Conservation (phyloP, 441 rosid genomes). For the Breynia disticha region DNA sequence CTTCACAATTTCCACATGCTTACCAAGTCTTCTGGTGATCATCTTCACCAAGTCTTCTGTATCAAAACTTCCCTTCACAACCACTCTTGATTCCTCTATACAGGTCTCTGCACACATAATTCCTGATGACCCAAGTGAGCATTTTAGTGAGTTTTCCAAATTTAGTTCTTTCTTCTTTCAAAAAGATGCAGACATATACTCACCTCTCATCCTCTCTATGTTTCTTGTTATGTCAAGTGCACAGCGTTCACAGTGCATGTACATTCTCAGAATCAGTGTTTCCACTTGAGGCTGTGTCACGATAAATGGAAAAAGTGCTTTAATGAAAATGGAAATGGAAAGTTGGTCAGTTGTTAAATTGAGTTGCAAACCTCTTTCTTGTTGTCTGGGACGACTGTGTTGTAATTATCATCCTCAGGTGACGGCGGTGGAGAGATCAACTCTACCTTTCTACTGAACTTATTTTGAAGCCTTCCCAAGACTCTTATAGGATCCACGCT, state of each 20-base stretch:
- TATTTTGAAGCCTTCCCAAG: constrained; percentile 40
- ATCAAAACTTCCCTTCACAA: constrained; percentile 39
- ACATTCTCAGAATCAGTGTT: constrained; percentile 31
- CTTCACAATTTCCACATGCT: constrained; percentile 34
- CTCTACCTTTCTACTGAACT: constrained; percentile 41
- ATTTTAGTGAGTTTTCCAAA: no score
- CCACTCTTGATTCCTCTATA: constrained; percentile 33
- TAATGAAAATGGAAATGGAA: background rate
- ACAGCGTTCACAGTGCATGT: constrained; percentile 66
- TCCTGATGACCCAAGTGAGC: constrained; percentile 18
- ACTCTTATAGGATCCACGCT: constrained; percentile 44
- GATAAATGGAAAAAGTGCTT: background rate
- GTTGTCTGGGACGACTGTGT: background rate
- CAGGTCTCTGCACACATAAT: constrained; percentile 34
- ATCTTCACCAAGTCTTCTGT: constrained; percentile 30
- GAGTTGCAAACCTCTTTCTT: constrained; percentile 21
- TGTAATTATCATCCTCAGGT: constrained; percentile 10
- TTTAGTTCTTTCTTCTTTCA: no score
- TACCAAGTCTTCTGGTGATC: constrained; percentile 26
- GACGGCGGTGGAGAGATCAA: constrained; percentile 43
- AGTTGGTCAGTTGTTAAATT: background rate
- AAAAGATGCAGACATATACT: background rate
- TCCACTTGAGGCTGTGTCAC: constrained; percentile 25
- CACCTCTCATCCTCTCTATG: constrained; percentile 45
- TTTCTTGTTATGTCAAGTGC: constrained; percentile 37